Conservation (phyloP, 352 stramenopile species). For the Pythium insidiosum region DNA sequence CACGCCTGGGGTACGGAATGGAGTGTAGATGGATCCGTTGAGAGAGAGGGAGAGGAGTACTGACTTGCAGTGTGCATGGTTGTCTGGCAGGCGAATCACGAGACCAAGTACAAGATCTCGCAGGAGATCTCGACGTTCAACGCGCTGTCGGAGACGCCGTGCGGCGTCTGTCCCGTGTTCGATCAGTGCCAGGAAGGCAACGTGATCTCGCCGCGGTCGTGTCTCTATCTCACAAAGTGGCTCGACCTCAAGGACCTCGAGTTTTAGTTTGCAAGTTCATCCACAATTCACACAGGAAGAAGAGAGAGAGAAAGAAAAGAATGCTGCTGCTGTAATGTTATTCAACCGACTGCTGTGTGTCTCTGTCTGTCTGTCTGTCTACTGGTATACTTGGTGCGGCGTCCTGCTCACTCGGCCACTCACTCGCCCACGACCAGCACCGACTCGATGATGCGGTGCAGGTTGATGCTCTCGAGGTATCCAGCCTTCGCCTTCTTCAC, state of each 20-base stretch:
- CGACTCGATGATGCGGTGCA: conserved; percentile 77
- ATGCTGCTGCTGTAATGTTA: no score
- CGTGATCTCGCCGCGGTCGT: conserved; percentile 86
- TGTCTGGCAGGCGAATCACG: conserved; percentile 55
- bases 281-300: no score
- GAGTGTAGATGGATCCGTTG: no score
- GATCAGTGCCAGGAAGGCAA: conserved; percentile 88
- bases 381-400: no score
- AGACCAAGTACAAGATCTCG: conserved; percentile 86
- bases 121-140: conserved; percentile 84
- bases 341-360: no score
- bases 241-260: conserved; percentile 84
- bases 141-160: conserved; percentile 85
- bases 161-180: conserved; percentile 87
- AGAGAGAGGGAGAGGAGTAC: no score
- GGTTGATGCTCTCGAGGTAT: conserved; percentile 84
- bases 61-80: no score
- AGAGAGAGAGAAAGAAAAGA: no score
- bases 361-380: no score
- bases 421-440: conserved; percentile 83
- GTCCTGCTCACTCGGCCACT: no score
- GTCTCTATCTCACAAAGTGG: conserved; percentile 89
- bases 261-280: no score
- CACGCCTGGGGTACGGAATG: conserved; percentile 49
- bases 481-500: conserved; percentile 84